A percentile compares a stretch with the other conserved stretches of the same genome.
Conservation (phyloP, 345 rosid genomes). For the Microcos paniculata region DNA sequence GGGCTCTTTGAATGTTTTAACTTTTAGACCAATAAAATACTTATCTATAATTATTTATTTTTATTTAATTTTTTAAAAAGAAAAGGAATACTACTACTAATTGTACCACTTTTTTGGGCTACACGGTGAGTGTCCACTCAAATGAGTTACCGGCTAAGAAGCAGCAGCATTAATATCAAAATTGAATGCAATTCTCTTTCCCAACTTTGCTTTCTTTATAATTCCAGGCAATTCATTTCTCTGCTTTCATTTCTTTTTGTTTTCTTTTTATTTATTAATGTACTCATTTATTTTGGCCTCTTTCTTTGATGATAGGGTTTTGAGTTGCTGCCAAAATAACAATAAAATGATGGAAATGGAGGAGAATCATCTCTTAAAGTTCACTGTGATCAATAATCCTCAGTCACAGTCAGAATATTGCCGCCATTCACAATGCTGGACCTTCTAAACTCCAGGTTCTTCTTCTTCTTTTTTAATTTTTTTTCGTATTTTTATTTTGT, state of each 20-base stretch:
- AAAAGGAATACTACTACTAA: no score
- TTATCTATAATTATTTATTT: no score
- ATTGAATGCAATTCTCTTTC: not conserved
- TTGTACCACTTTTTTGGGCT: no score
- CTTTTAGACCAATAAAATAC: no score
- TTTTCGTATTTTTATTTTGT: not conserved
- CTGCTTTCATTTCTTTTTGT: not conserved
- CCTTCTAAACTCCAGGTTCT: slow-evolving; percentile 79
- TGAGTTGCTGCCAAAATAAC: slow-evolving; percentile 1
- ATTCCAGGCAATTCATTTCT: slow-evolving; percentile 6
- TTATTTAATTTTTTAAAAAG: no score
- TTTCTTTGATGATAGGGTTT: slow-evolving; percentile 23
- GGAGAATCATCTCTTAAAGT: slow-evolving; percentile 25
- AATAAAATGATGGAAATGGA: slow-evolving; percentile 26
- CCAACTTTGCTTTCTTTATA: not conserved
- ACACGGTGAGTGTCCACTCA: no score
- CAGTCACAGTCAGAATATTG: slow-evolving; percentile 40
- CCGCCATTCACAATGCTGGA: slow-evolving; percentile 59
- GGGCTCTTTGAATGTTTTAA: no score
- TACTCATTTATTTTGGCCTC: no score
- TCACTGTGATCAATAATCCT: slow-evolving; percentile 41
- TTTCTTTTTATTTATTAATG: not conserved
- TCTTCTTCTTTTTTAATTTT: not conserved
- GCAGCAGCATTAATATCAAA: not conserved
- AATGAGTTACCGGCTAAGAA: slow-evolving; percentile 1